Evolutionary conservation across 2,329 filamentous ascomycete genomes (phyloP).

Genomic region (Fusarium xylarioides): DNA sequence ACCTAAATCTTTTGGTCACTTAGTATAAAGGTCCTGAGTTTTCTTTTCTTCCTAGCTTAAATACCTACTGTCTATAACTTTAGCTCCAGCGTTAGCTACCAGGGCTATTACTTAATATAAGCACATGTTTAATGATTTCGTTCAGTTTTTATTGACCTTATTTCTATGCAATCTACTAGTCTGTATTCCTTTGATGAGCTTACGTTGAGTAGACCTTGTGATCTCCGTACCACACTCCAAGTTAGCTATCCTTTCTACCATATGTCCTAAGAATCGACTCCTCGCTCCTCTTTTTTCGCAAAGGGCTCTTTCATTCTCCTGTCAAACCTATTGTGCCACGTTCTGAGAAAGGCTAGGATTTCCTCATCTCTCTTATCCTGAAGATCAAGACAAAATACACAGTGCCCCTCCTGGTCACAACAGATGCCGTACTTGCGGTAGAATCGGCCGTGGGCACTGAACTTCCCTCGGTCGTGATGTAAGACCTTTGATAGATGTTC

Average conservation of each 20-base stretch:
- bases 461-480: neutral
- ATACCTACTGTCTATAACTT: too few relatives aligned
- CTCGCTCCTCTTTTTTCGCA: neutral
- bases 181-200: neutral
- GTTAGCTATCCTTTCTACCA: neutral
- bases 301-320: neutral
- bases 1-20: too few relatives aligned
- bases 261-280: neutral
- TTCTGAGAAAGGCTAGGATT: too few relatives aligned
- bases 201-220: too few relatives aligned
- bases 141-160: neutral
- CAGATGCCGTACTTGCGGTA: slow-evolving; percentile 2
- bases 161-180: neutral
- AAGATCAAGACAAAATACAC: neutral
- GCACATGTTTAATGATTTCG: neutral
- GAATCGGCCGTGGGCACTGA: neutral
- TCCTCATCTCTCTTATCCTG: neutral
- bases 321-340: neutral
- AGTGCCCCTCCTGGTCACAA: neutral
- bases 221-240: too few relatives aligned
- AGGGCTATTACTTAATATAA: neutral
- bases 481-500: neutral
- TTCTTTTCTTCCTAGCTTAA: too few relatives aligned
- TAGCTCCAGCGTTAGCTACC: too few relatives aligned
- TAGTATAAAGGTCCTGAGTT: too few relatives aligned